A percentile compares a stretch with the other conserved stretches of the same genome.
Evolutionary conservation across 192 early-diverging fungal species (phyloP).

Genomic region (Geosiphon pyriformis): DNA sequence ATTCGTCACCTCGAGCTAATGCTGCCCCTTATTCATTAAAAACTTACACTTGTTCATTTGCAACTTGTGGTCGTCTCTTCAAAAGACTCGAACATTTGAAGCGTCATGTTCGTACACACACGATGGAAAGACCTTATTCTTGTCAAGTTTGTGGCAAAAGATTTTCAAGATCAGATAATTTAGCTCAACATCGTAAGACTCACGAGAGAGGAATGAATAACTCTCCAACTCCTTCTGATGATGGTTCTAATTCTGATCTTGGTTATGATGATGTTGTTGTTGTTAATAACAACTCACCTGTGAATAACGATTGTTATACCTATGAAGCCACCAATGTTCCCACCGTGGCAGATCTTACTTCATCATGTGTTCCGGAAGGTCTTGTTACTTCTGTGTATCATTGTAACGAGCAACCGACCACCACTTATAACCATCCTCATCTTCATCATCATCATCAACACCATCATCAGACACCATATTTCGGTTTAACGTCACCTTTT

Average conservation of each 20-base stretch:
- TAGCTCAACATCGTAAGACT: slow-evolving; percentile 55
- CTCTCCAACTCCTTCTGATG: slow-evolving; percentile 22
- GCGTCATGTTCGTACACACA: slow-evolving; percentile 55
- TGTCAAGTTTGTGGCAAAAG: slow-evolving; percentile 49
- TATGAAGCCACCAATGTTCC: slow-evolving; percentile 4
- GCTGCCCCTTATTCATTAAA: slow-evolving; percentile 26
- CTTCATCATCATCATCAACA: too few species aligned
- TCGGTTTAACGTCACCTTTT: not conserved
- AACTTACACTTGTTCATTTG: slow-evolving; percentile 48
- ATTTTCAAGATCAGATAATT: slow-evolving; percentile 54
- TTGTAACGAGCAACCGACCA: not conserved
- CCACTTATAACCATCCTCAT: not conserved
- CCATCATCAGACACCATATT: not conserved
- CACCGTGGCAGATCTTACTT: not conserved
- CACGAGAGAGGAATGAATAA: slow-evolving; percentile 34
- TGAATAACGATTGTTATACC: slow-evolving; percentile 13
- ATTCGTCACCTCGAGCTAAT: slow-evolving; percentile 20
- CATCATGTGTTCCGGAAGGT: slow-evolving; percentile 17
- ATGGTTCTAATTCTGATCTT: slow-evolving; percentile 19
- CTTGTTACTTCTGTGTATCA: slow-evolving; percentile 5
- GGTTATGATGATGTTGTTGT: slow-evolving; percentile 15
- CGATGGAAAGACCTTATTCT: slow-evolving; percentile 52
- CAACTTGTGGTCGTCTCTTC: slow-evolving; percentile 45
- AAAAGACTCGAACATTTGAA: slow-evolving; percentile 56
- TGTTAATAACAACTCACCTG: not conserved